Percentiles rank a stretch among this genome's conserved stretches.
Evolutionary conservation across 78 protist genomes (phyloP).

Genomic region (Tieghemostelium lacteum): DNA sequence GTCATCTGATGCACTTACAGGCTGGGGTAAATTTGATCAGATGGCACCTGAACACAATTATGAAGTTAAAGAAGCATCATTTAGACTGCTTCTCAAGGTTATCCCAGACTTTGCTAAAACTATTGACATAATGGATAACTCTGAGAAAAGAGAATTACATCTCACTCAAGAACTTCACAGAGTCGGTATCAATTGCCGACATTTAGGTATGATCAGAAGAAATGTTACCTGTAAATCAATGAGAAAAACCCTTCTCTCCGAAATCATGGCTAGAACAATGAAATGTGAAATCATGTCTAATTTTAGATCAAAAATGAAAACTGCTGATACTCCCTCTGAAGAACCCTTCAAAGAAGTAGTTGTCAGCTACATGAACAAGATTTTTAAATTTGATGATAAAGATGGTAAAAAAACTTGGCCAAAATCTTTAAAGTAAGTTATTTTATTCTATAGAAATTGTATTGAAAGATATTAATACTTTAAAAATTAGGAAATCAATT

Average conservation of each 20-base stretch:
- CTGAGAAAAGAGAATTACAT: slow-evolving; percentile 52
- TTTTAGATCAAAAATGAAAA: slow-evolving; percentile 73
- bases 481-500: slow-evolving; percentile 18
- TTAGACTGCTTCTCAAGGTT: slow-evolving; percentile 67
- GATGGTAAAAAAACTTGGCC: slow-evolving; percentile 30
- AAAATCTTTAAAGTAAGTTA: slow-evolving; percentile 15
- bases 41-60: slow-evolving; percentile 49
- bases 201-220: slow-evolving; percentile 72
- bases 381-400: slow-evolving; percentile 34
- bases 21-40: slow-evolving; percentile 64
- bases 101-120: slow-evolving; percentile 26
- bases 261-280: slow-evolving; percentile 73
- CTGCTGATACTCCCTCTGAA: slow-evolving; percentile 79
- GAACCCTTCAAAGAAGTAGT: slow-evolving; percentile 80
- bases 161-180: slow-evolving; percentile 76
- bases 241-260: slow-evolving; percentile 8
- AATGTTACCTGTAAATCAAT: slow-evolving; percentile 5
- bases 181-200: slow-evolving; percentile 78
- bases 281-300: slow-evolving; percentile 41
- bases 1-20: slow-evolving; percentile 67
- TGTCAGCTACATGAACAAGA: slow-evolving; percentile 33
- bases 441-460: not conserved
- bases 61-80: slow-evolving; percentile 74
- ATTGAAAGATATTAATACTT: not conserved
- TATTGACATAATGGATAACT: slow-evolving; percentile 6